Conservation (phyloP, 1,284 basidiomycete species). For the Ceratobasidium sp. region DNA sequence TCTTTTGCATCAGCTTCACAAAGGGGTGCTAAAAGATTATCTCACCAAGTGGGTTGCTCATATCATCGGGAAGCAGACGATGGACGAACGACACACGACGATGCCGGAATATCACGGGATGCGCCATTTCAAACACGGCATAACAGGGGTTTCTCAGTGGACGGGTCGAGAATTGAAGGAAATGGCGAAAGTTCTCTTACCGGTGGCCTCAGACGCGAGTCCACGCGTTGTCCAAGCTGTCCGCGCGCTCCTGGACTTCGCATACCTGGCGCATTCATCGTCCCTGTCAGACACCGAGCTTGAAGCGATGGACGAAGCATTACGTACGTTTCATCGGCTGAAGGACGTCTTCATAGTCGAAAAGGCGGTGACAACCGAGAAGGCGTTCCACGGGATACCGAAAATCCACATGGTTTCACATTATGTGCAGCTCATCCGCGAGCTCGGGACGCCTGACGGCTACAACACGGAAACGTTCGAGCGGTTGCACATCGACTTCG, state of each 20-base stretch:
- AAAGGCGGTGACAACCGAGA: conserved; percentile 50
- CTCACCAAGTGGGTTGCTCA: conserved; percentile 48
- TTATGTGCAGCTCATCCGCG: conserved; percentile 34
- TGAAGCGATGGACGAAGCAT: conserved; percentile 50
- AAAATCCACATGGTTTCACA: conserved; percentile 57
- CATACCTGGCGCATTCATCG: conserved; percentile 50
- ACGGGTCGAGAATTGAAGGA: conserved; percentile 55
- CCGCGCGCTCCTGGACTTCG: conserved; percentile 57
- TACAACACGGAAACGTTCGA: conserved; percentile 48
- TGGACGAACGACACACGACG: conserved; percentile 37
- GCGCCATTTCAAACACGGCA: neutral
- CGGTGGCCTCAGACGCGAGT: conserved; percentile 50
- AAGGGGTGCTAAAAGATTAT: conserved; percentile 51
- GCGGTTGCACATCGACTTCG: conserved; percentile 48
- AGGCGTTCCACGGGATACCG: conserved; percentile 57
- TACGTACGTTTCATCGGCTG: conserved; percentile 55
- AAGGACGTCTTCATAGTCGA: conserved; percentile 56
- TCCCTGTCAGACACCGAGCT: conserved; percentile 54
- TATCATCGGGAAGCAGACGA: conserved; percentile 11
- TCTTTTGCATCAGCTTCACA: conserved; percentile 55
- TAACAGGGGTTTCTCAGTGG: conserved; percentile 52
- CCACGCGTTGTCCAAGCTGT: conserved; percentile 46
- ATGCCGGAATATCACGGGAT: conserved; percentile 20
- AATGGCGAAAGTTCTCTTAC: conserved; percentile 56
- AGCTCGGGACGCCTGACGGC: conserved; percentile 46